Conservation (phyloP, 2,329 filamentous ascomycete species). For the Colletotrichum lindemuthianum region DNA sequence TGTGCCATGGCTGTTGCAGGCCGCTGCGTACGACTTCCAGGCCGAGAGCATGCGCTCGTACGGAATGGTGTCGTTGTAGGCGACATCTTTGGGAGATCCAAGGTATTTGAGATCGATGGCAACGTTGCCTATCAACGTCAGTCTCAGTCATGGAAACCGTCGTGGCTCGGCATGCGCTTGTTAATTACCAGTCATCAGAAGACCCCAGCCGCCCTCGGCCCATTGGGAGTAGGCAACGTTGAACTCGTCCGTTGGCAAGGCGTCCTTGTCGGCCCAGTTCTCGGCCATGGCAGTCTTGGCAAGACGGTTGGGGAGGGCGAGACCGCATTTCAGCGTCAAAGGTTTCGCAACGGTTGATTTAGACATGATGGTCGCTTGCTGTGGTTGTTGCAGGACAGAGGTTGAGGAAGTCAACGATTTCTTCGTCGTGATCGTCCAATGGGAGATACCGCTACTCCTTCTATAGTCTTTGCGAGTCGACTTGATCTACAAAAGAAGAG, state of each 20-base stretch:
- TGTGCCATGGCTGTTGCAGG: slow-evolving; percentile 45
- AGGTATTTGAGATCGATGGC: slow-evolving; percentile 52
- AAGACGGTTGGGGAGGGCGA: slow-evolving; percentile 65
- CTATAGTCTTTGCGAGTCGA: not conserved
- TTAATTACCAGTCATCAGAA: slow-evolving; percentile 56
- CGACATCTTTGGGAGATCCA: slow-evolving; percentile 47
- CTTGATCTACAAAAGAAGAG: not conserved
- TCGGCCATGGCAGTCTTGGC: slow-evolving; percentile 63
- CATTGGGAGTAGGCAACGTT: slow-evolving; percentile 61
- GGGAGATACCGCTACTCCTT: no score
- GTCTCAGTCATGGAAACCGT: no score
- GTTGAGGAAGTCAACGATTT: no score
- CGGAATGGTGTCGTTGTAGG: slow-evolving; percentile 44
- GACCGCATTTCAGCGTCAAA: slow-evolving; percentile 63
- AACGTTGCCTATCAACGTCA: slow-evolving; percentile 51
- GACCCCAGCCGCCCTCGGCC: slow-evolving; percentile 63
- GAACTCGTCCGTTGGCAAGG: slow-evolving; percentile 55
- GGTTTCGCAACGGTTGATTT: slow-evolving; percentile 40
- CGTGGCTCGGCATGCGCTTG: no score
- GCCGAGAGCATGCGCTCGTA: slow-evolving; percentile 43
- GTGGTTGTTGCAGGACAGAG: no score
- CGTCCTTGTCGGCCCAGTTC: slow-evolving; percentile 49
- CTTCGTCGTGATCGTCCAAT: no score
- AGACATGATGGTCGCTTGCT: slow-evolving; percentile 10
- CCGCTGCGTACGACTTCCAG: slow-evolving; percentile 51